Percentiles rank a stretch among this genome's conserved stretches.
Evolutionary conservation across 352 stramenopile genomes (phyloP).

Genomic region (Pythium scleroteichum): DNA sequence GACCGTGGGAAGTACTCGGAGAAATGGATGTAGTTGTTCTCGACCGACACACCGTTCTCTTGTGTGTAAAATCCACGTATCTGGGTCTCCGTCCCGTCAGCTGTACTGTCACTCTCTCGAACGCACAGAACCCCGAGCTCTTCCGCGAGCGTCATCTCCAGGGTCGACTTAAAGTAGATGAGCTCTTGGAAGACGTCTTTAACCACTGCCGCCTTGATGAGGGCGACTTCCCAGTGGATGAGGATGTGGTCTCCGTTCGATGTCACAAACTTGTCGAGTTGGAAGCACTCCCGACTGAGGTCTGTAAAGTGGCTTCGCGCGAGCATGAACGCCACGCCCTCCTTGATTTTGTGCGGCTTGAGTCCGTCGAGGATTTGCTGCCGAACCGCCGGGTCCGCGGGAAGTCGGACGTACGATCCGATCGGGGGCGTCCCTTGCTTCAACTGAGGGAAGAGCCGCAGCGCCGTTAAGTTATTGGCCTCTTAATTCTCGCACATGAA

Average conservation of each 20-base stretch:
- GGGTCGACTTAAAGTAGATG: conserved; percentile 2
- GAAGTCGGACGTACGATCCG: background rate
- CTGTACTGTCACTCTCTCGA: conserved; percentile 1
- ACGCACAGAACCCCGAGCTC: conserved; percentile 4
- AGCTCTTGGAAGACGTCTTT: conserved; percentile 7
- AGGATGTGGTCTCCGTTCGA: conserved; percentile 3
- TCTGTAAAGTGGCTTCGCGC: conserved; percentile 1
- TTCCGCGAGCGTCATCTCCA: conserved; percentile 13
- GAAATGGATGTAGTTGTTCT: conserved; percentile 14
- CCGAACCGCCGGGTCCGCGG: background rate
- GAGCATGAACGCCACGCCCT: background rate
- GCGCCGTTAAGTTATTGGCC: too few relatives aligned
- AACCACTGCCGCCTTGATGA: background rate
- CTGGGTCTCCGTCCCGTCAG: background rate
- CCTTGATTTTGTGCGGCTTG: conserved; percentile 3
- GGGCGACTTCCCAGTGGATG: conserved; percentile 8
- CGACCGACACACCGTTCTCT: background rate
- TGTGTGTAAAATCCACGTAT: conserved; percentile 3
- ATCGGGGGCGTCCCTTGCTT: conserved; percentile 1
- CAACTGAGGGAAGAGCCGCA: background rate
- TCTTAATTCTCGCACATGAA: too few relatives aligned
- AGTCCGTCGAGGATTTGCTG: background rate
- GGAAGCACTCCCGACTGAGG: background rate
- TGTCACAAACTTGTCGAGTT: conserved; percentile 6
- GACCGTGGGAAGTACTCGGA: conserved; percentile 2